Percentiles rank a stretch among this genome's conserved stretches.
These are phyloP conservation scores for Diaporthe citri DNA, from an alignment of 2,329 filamentous ascomycete genomes.

Conservation along the genomic window DNA sequence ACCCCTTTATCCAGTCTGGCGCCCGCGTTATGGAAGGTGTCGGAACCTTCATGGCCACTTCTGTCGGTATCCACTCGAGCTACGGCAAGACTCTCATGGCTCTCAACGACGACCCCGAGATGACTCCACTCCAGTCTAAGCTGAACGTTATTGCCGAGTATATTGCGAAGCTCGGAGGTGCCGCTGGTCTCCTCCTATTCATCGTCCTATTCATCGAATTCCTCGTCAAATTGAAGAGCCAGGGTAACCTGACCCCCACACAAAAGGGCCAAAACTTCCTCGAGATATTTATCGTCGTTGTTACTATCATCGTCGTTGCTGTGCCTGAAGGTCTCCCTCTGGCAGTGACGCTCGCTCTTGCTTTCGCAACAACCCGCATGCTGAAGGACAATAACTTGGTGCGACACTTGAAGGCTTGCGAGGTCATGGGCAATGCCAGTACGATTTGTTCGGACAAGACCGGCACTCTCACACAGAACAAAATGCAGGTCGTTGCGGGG, in stretches of 20 bases:
- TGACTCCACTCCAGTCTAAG: constrained; percentile 82
- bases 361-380: constrained; percentile 83
- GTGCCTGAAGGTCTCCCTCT: constrained; percentile 83
- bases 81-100: constrained; percentile 83
- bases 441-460: constrained; percentile 79
- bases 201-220: constrained; percentile 90
- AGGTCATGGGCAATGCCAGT: constrained; percentile 85
- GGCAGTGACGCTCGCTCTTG: constrained; percentile 81
- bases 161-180: constrained; percentile 83
- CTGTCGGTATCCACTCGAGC: constrained; percentile 78
- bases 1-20: constrained; percentile 89
- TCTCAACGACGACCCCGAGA: constrained; percentile 79
- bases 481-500: constrained; percentile 75
- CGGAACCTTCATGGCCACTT: constrained; percentile 80
- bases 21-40: constrained; percentile 82
- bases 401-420: constrained; percentile 80
- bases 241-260: constrained; percentile 65
- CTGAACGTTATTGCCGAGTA: constrained; percentile 81
- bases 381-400: constrained; percentile 83
- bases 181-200: constrained; percentile 83
- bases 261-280: constrained; percentile 84
- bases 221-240: constrained; percentile 73
- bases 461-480: constrained; percentile 76
- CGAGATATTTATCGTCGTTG: constrained; percentile 81
- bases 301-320: constrained; percentile 84